Percentiles rank a stretch among this genome's conserved stretches.
These are phyloP conservation scores for Obba rivulosa DNA, from an alignment of 768 basidiomycete species.

Conservation along the genomic window DNA sequence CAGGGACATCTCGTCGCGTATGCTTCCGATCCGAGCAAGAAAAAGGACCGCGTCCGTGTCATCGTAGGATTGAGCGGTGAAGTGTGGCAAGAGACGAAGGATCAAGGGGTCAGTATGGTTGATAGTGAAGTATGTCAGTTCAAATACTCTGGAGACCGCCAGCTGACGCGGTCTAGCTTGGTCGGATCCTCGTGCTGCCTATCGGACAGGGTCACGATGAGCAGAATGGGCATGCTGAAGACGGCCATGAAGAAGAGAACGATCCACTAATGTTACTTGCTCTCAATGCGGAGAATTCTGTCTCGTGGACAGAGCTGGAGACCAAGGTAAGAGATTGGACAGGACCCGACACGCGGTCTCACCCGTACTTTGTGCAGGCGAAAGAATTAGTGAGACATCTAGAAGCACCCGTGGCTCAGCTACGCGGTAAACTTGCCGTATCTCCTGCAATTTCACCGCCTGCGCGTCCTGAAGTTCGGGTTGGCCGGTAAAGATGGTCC, in stretches of 20 bases:
- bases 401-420: constrained; percentile 17
- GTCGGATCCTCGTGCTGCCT: constrained; percentile 64
- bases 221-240: constrained; percentile 2
- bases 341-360: neutral
- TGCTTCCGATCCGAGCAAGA: constrained; percentile 46
- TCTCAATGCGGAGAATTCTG: constrained; percentile 52
- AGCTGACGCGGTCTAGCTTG: constrained; percentile 41
- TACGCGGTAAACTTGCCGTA: constrained; percentile 14
- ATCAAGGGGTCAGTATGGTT: constrained; percentile 62
- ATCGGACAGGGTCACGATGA: constrained; percentile 41
- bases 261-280: constrained; percentile 66
- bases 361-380: constrained; percentile 12
- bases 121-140: constrained; percentile 64
- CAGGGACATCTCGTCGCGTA: constrained; percentile 71
- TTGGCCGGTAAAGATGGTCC: constrained; percentile 6
- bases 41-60: constrained; percentile 72
- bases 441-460: constrained; percentile 13
- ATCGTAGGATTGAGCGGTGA: constrained; percentile 69
- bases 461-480: constrained; percentile 10
- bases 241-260: constrained; percentile 23
- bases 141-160: neutral
- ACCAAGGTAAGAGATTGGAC: constrained; percentile 50
- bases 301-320: constrained; percentile 65
- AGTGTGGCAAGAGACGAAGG: constrained; percentile 72
- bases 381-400: constrained; percentile 20